phyloP scores from a whole-genome alignment of 768 basidiomycete genomes.

The Kwoniella heveanensis region DNA sequence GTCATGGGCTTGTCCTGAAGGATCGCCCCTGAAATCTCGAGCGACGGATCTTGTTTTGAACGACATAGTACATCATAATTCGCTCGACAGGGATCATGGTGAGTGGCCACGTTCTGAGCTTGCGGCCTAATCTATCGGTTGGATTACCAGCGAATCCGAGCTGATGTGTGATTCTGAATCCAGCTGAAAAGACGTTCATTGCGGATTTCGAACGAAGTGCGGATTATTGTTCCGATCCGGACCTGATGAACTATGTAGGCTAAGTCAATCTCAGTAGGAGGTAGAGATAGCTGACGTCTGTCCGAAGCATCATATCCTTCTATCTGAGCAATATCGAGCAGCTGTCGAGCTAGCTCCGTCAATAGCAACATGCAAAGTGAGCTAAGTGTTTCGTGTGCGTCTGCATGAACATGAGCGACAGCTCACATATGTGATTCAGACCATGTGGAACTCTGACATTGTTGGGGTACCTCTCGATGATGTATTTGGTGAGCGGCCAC shows the following conservation, averaged over 20 bases:
- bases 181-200: conserved; percentile 35
- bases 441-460: conserved; percentile 39
- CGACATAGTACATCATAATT: conserved; percentile 23
- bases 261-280: background rate
- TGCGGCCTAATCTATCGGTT: no score
- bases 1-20: conserved; percentile 46
- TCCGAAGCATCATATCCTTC: conserved; percentile 35
- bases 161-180: background rate
- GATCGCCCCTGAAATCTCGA: conserved; percentile 34
- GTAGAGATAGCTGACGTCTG: background rate
- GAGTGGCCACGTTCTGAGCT: background rate
- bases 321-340: conserved; percentile 29
- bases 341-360: conserved; percentile 28
- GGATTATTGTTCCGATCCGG: conserved; percentile 41
- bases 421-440: conserved; percentile 7
- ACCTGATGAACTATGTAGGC: conserved; percentile 37
- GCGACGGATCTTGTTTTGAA: conserved; percentile 45
- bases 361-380: conserved; percentile 34
- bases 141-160: no score
- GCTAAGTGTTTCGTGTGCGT: background rate
- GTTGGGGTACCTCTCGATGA: conserved; percentile 42
- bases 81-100: conserved; percentile 6
- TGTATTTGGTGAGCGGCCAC: conserved; percentile 30
- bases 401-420: background rate
- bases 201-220: conserved; percentile 39